Percentiles rank a stretch among this genome's conserved stretches.
Evolutionary conservation across 345 rosid genomes (phyloP).

Genomic region (Sonneratia alba): DNA sequence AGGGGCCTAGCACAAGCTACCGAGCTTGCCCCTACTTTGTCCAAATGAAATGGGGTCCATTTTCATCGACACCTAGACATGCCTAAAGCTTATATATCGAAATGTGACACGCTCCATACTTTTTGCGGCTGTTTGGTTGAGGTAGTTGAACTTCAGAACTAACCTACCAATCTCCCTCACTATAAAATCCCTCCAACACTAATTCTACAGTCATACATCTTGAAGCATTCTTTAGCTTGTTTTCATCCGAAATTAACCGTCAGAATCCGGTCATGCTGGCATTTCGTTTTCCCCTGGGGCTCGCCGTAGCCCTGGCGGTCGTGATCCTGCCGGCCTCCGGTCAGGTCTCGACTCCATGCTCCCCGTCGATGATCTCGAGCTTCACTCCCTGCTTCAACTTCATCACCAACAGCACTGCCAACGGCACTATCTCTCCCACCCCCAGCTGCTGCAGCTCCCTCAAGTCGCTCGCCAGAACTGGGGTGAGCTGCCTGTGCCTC

Average conservation of each 20-base stretch:
- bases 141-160: not conserved
- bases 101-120: not conserved
- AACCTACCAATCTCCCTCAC: not conserved
- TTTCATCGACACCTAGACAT: not conserved
- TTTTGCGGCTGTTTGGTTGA: not conserved
- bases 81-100: not conserved
- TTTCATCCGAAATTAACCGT: not conserved
- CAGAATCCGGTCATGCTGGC: not conserved
- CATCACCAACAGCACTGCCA: conserved; percentile 50
- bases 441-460: conserved; percentile 55
- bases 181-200: not conserved
- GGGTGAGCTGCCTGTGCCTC: conserved; percentile 68
- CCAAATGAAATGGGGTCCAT: not conserved
- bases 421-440: conserved; percentile 53
- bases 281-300: not conserved
- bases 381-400: conserved; percentile 66
- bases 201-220: not conserved
- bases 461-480: conserved; percentile 41
- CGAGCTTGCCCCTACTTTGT: not conserved
- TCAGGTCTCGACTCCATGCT: conserved; percentile 47
- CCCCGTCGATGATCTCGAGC: conserved; percentile 32
- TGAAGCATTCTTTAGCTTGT: not conserved
- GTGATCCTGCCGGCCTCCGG: conserved; percentile 25
- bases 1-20: not conserved
- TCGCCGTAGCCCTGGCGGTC: conserved; percentile 3